Base-by-base conservation (phyloP, 129 eudicot species). In the Pittosporum tobira region DNA sequence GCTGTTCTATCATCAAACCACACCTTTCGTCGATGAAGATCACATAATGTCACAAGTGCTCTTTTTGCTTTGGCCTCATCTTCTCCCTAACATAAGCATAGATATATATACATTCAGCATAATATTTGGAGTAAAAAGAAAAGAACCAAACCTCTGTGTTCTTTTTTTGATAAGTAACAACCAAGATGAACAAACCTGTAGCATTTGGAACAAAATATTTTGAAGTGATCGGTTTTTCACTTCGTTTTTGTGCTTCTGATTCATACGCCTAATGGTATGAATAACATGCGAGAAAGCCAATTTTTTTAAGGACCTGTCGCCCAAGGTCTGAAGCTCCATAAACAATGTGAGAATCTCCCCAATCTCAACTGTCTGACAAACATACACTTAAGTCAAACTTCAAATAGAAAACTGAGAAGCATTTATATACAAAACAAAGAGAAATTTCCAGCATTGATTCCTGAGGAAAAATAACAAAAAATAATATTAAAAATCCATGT, bases 1-100 rank as follows among this genome's bases (percentile, higher is more conserved):
- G 94, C 95, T 26, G 95, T 79, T 64, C 98, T 83, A 22, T 91
- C 98, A 74, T 91, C 95, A 70, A 78, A 85, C 98, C 98, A 86
- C 62, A 91, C 83, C 62, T 79, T 91, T 57, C 95, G 81, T 43
- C 95, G 78, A 60, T 91, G 95, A 62, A 91, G 82, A 71, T 83
- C 89, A 64, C 94, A 83, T 16, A 91, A 72, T 14, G 94, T 86
- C 56, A 86, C 77, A 56, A 91, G 87, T n/a, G 98, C 63, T 70
- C 84, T 71, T 81, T 86, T 91, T 48, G 98, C 89, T 83, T 75
- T 86, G 61, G 86, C 79, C 78, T 86, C 98, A 65, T 91, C 95
- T 71, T 91, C 98, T 70, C 66, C 84, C 98, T 90, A 70, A 6
- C 24, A 40, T 15, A 74, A 34, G 67, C 15, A 53, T n/a, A 49